Evolutionary conservation across 352 stramenopile genomes (phyloP).

Genomic region (Globisporangium megalacanthum): DNA sequence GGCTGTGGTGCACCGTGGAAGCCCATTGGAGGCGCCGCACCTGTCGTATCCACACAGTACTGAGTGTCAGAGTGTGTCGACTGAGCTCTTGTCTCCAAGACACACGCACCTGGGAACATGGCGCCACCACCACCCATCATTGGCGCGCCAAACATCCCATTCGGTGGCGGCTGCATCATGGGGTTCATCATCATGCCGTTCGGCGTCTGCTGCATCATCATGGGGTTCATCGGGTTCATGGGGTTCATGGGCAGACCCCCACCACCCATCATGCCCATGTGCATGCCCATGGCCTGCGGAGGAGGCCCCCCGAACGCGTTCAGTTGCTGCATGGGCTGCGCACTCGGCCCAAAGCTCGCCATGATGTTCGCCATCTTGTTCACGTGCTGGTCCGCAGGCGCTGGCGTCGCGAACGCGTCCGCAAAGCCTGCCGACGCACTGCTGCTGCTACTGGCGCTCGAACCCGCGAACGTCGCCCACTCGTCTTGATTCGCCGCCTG

Average conservation of each 20-base stretch:
- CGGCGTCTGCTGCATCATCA: slow-evolving; percentile 22
- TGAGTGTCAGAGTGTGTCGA: background rate
- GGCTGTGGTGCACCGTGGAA: slow-evolving; percentile 29
- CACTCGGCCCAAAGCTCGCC: slow-evolving; percentile 57
- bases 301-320: slow-evolving; percentile 7
- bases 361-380: slow-evolving; percentile 87
- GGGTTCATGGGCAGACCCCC: slow-evolving; percentile 14
- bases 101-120: slow-evolving; percentile 42
- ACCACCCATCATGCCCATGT: slow-evolving; percentile 19
- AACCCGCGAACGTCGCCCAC: slow-evolving; percentile 67
- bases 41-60: slow-evolving; percentile 9
- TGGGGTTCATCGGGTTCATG: slow-evolving; percentile 35
- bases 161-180: slow-evolving; percentile 36
- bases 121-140: slow-evolving; percentile 33
- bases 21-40: slow-evolving; percentile 34
- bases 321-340: slow-evolving; percentile 20
- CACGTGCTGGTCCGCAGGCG: slow-evolving; percentile 45
- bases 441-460: slow-evolving; percentile 27
- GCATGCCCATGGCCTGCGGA: slow-evolving; percentile 33
- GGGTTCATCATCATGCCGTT: slow-evolving; percentile 21
- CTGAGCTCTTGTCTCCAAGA: background rate
- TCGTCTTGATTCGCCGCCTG: slow-evolving; percentile 51
- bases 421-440: slow-evolving; percentile 16
- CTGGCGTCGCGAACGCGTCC: slow-evolving; percentile 39
- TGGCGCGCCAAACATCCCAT: slow-evolving; percentile 27